phyloP scores from a whole-genome alignment of 768 basidiomycete species.

The Naganishia randhawae region DNA sequence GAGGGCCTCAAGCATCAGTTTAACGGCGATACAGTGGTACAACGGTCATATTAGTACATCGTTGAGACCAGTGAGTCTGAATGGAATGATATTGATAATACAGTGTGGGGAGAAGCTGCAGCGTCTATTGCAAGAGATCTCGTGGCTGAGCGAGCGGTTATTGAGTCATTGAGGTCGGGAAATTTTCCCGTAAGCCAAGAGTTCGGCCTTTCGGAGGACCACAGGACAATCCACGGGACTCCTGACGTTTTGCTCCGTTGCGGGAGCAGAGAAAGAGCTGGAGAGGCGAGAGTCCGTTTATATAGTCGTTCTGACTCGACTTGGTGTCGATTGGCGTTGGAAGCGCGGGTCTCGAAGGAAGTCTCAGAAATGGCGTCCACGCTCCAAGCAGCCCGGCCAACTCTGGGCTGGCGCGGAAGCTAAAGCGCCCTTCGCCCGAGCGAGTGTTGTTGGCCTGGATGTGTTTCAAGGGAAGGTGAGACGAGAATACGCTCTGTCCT shows the following conservation, averaged over 20 bases:
- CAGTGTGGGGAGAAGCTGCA: too few species aligned
- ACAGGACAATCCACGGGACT: too few species aligned
- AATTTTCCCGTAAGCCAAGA: background rate
- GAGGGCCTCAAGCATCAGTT: background rate
- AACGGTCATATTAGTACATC: too few species aligned
- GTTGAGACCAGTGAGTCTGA: too few species aligned
- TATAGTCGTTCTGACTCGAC: too few species aligned
- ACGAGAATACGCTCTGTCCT: background rate
- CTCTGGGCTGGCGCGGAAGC: background rate
- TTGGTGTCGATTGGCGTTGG: background rate
- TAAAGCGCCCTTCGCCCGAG: background rate
- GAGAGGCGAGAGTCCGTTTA: too few species aligned
- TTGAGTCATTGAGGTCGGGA: background rate
- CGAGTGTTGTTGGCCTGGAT: background rate
- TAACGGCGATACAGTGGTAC: too few species aligned
- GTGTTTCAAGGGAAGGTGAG: background rate
- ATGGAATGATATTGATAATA: too few species aligned
- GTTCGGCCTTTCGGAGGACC: too few species aligned
- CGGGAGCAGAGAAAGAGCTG: too few species aligned
- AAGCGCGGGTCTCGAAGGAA: background rate
- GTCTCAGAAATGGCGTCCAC: background rate
- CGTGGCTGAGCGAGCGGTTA: background rate
- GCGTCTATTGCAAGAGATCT: background rate
- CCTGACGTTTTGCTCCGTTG: too few species aligned
- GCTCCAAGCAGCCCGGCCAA: background rate